These are phyloP conservation scores for Stagonosporopsis rhizophila DNA, from an alignment of 2,329 filamentous ascomycete species.

Conservation along the genomic window DNA sequence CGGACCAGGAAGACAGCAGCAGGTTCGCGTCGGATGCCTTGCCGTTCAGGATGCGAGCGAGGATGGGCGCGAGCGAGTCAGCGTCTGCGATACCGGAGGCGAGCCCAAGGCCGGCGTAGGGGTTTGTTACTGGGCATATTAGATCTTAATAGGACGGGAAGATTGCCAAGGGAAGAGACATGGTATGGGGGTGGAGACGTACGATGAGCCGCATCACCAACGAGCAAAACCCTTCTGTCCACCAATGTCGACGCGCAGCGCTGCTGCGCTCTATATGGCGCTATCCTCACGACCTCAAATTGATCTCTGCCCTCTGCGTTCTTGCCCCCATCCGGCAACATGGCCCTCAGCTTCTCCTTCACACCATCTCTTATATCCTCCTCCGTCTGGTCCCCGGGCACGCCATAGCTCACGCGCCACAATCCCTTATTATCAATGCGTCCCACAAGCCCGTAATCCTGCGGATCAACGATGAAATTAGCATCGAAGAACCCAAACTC, in stretches of 20 bases:
- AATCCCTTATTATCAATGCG: constrained; percentile 45
- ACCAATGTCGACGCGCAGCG: constrained; percentile 43
- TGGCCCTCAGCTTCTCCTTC: constrained; percentile 37
- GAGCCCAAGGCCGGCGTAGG: constrained; percentile 48
- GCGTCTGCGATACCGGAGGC: constrained; percentile 47
- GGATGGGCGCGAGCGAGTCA: constrained; percentile 37
- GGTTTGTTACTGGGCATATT: constrained; percentile 41
- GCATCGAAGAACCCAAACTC: constrained; percentile 49
- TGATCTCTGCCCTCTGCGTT: constrained; percentile 19
- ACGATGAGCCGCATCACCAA: constrained; percentile 52
- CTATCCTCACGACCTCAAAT: constrained; percentile 46
- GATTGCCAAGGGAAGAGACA: no score
- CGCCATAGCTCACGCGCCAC: constrained; percentile 54
- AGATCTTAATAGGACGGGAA: neutral
- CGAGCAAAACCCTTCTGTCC: constrained; percentile 43
- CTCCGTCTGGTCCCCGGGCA: constrained; percentile 37
- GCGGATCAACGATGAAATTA: constrained; percentile 51
- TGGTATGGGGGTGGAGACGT: constrained; percentile 8
- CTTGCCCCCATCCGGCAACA: constrained; percentile 40
- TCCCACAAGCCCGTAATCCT: constrained; percentile 50
- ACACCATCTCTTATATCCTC: constrained; percentile 39
- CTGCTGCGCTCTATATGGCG: constrained; percentile 54
- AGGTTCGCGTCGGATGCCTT: constrained; percentile 24
- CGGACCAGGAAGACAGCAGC: constrained; percentile 46
- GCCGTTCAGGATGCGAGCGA: constrained; percentile 32